Evolutionary conservation across 192 early-diverging fungal genomes (phyloP).

Genomic region (Linnemannia elongata): DNA sequence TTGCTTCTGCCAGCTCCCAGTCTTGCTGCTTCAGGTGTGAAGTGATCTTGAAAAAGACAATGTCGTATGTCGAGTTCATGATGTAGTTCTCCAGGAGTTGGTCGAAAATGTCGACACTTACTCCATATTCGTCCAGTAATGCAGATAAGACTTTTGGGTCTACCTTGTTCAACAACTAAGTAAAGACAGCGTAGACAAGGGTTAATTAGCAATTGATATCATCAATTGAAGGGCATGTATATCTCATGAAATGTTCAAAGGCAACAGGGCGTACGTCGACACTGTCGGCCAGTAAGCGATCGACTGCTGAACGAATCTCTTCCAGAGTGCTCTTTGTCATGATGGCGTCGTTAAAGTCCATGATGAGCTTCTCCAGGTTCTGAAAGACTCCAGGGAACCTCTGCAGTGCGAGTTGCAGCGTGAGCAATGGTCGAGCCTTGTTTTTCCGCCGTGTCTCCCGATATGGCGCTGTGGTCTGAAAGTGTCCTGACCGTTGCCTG

Average conservation of each 20-base stretch:
- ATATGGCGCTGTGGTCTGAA: conserved; percentile 3
- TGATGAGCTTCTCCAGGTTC: conserved; percentile 41
- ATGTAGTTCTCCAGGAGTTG: conserved; percentile 60
- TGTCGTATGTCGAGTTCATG: conserved; percentile 69
- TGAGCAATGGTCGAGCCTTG: conserved; percentile 25
- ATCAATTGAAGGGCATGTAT: background rate
- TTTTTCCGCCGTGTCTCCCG: background rate
- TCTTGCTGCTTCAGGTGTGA: conserved; percentile 56
- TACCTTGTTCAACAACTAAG: conserved; percentile 46
- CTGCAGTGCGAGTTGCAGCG: conserved; percentile 30
- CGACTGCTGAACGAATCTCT: conserved; percentile 37
- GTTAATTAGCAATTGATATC: background rate
- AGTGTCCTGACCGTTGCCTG: conserved; percentile 11
- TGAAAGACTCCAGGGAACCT: conserved; percentile 42
- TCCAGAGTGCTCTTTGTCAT: conserved; percentile 33
- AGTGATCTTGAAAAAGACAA: conserved; percentile 67
- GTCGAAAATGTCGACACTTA: conserved; percentile 33
- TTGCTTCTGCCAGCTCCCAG: conserved; percentile 50
- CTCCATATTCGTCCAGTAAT: conserved; percentile 28
- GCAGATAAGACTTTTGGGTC: conserved; percentile 21
- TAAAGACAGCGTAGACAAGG: background rate
- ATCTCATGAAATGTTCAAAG: background rate
- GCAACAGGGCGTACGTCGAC: conserved; percentile 20
- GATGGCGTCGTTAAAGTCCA: conserved; percentile 42
- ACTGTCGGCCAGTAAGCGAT: conserved; percentile 28